These are phyloP conservation scores for Fraxinus nigra DNA, from an alignment of 305 asterid species.

Conservation along the genomic window DNA sequence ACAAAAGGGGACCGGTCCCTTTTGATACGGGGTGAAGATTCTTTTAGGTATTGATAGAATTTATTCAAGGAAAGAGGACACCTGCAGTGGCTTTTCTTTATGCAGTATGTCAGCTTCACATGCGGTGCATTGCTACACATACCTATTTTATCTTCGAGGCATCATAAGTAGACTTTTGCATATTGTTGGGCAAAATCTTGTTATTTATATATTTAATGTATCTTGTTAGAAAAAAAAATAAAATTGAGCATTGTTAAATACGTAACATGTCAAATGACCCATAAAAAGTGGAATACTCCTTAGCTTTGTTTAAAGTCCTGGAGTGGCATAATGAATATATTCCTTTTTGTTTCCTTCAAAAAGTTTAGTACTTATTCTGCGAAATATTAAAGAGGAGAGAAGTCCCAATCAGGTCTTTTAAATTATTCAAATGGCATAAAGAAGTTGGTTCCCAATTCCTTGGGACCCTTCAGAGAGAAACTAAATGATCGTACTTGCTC, in stretches of 20 bases:
- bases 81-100: background rate
- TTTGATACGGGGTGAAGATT: background rate
- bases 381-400: constrained; percentile 39
- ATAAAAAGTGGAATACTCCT: constrained; percentile 34
- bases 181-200: background rate
- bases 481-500: constrained; percentile 56
- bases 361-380: constrained; percentile 67
- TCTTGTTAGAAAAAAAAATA: background rate
- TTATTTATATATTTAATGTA: background rate
- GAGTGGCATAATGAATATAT: constrained; percentile 61
- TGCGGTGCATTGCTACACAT: background rate
- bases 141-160: background rate
- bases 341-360: constrained; percentile 58
- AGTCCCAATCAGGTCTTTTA: constrained; percentile 40
- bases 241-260: constrained; percentile 17
- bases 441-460: constrained; percentile 21
- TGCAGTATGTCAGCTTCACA: background rate
- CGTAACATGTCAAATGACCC: constrained; percentile 10
- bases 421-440: constrained; percentile 46
- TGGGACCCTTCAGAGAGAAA: constrained; percentile 40
- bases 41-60: background rate
- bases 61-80: background rate
- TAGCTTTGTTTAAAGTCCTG: constrained; percentile 59
- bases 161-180: background rate
- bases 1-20: background rate